Evolutionary conservation across 306 rosid genomes (phyloP), one percentile per base, ranked within the genome.

Genomic region (Cucumis hystrix): DNA sequence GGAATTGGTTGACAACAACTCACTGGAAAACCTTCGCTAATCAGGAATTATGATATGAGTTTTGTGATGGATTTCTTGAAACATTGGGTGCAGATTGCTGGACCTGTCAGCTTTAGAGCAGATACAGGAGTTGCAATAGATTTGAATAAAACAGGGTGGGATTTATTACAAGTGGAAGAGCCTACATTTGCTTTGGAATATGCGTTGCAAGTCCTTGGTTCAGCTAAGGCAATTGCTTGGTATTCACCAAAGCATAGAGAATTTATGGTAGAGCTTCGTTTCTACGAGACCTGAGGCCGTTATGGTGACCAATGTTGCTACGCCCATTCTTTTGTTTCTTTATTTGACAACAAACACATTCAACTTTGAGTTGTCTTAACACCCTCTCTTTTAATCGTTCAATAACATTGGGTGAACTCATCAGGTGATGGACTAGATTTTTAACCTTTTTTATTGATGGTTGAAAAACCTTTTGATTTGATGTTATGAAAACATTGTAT

Each of bases 201-300:
- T 79, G 93, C 97, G 20, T 77, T 95, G 57, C 87, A 88, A 16
- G 97, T 88, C 77, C 97, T 90, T 83, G 96, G 89, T 85, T 95
- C 99, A 4, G 99, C 99, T 25, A 95, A 95, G 83, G 97, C 97
- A 17, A 86, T 92, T 58, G 99, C 97, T 55, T 95, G 99, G 97
- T 95, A 88, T 84, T 90, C 93, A 72, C 97, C 96, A 20, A 89
- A 85, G 81, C 92, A 88, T 40, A 82, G 75, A 81, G 99, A 95
- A 85, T 89, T 84, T 79, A 92, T 95, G 97, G 79, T 89, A 57
- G 99, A 92, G 87, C 99, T 95, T 78, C 97, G 99, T 17, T 92
- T 95, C 81, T 89, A 78, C 9, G 97, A 95, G 85, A 86, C 16
- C 59, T 70, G 75, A 70, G 28, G 8, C n/a, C 55, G 7, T 61